A percentile compares a stretch with the other conserved stretches of the same genome.
Conservation (phyloP, 352 stramenopile species). For the Globisporangium recalcitrans region DNA sequence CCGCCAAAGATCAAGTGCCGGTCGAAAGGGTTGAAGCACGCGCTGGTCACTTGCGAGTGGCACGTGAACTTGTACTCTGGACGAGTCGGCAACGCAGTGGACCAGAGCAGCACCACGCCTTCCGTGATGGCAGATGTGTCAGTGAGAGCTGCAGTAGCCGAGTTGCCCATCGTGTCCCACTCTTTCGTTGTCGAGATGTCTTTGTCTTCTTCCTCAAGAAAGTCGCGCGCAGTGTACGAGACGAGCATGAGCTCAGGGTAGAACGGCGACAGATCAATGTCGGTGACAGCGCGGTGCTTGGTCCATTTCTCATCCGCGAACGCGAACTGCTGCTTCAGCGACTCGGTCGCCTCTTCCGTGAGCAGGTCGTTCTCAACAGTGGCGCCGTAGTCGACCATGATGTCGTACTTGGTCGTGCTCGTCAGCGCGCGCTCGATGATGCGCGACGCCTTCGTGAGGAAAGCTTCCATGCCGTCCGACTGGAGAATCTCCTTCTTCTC, state of each 20-base stretch:
- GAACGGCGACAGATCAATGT: slow-evolving; percentile 79
- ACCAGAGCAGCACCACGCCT: slow-evolving; percentile 82
- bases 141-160: slow-evolving; percentile 35
- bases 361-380: slow-evolving; percentile 57
- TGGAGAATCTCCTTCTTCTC: slow-evolving; percentile 67
- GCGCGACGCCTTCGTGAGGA: slow-evolving; percentile 67
- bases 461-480: slow-evolving; percentile 71
- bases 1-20: slow-evolving; percentile 81
- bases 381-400: slow-evolving; percentile 82
- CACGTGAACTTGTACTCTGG: slow-evolving; percentile 86
- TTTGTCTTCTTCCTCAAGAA: slow-evolving; percentile 67
- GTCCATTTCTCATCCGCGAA: slow-evolving; percentile 83
- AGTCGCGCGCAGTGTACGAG: slow-evolving; percentile 61
- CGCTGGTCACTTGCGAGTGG: slow-evolving; percentile 80
- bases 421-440: slow-evolving; percentile 80
- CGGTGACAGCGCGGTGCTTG: slow-evolving; percentile 71
- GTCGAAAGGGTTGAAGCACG: slow-evolving; percentile 86
- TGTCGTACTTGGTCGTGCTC: slow-evolving; percentile 71
- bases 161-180: slow-evolving; percentile 71
- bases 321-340: slow-evolving; percentile 63
- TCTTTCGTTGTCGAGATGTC: slow-evolving; percentile 49
- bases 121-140: slow-evolving; percentile 66
- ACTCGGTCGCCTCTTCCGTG: slow-evolving; percentile 52
- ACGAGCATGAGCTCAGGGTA: slow-evolving; percentile 77
- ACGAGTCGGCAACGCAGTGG: slow-evolving; percentile 68